Conservation (phyloP, 306 rosid species). For the Corylus heterophylla region DNA sequence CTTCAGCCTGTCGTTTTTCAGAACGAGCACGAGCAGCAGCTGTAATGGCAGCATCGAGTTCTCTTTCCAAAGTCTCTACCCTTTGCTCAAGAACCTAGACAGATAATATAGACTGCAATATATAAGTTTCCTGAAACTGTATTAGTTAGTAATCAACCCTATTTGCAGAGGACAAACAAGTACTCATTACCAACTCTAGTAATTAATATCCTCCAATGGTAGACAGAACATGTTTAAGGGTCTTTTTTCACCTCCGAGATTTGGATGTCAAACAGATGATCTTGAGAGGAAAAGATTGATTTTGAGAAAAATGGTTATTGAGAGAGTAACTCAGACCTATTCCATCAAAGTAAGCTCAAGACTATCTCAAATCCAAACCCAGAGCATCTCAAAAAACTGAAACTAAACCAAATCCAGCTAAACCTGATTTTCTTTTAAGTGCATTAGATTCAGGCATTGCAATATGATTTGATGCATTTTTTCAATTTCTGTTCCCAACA, state of each 20-base stretch:
- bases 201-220: neutral
- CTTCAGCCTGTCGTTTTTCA: slow-evolving; percentile 86
- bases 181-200: neutral
- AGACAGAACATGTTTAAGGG: neutral
- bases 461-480: neutral
- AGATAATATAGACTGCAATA: neutral
- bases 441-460: neutral
- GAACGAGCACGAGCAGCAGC: slow-evolving; percentile 91
- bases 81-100: slow-evolving; percentile 76
- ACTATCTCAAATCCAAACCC: neutral
- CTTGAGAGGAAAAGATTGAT: neutral
- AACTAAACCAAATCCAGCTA: neutral
- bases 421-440: too few relatives aligned
- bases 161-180: neutral
- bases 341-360: neutral
- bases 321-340: neutral
- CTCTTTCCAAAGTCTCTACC: slow-evolving; percentile 82
- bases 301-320: neutral
- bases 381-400: neutral
- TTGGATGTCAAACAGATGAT: neutral
- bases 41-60: slow-evolving; percentile 86
- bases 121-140: neutral
- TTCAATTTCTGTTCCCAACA: neutral
- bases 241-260: neutral
- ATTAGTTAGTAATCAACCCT: neutral